Evolutionary conservation across 805 yeast genomes (phyloP).

Genomic region (Pichia ethanolica): DNA sequence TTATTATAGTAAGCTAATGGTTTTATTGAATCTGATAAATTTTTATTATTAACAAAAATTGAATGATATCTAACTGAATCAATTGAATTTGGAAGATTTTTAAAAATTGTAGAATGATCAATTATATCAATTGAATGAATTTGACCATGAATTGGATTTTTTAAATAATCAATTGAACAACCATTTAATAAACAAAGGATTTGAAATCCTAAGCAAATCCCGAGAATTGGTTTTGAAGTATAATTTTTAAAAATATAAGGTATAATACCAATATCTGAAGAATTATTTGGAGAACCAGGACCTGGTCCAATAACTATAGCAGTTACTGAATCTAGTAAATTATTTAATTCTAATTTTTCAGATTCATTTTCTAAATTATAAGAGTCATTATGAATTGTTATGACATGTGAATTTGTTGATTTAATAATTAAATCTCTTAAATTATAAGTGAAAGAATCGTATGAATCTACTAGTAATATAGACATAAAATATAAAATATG

Average conservation of each 20-base stretch:
- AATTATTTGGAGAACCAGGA: slow-evolving; percentile 77
- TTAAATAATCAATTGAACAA: slow-evolving; percentile 43
- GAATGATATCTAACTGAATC: slow-evolving; percentile 88
- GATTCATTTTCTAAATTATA: slow-evolving; percentile 26
- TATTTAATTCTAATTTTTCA: slow-evolving; percentile 28
- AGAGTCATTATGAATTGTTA: slow-evolving; percentile 59
- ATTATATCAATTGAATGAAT: slow-evolving; percentile 41
- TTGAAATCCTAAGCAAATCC: slow-evolving; percentile 93
- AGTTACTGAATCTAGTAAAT: slow-evolving; percentile 47
- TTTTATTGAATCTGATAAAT: slow-evolving; percentile 25
- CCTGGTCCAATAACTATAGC: slow-evolving; percentile 93
- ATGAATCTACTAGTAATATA: slow-evolving; percentile 78
- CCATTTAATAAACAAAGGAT: slow-evolving; percentile 60
- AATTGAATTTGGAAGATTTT: slow-evolving; percentile 36
- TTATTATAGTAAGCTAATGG: slow-evolving; percentile 60
- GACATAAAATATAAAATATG: slow-evolving; percentile 34
- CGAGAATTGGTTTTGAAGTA: slow-evolving; percentile 61
- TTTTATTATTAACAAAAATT: slow-evolving; percentile 39
- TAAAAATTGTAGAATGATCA: slow-evolving; percentile 31
- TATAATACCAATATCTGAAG: slow-evolving; percentile 67
- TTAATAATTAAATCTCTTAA: slow-evolving; percentile 53
- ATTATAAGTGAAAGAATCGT: slow-evolving; percentile 91
- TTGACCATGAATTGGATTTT: slow-evolving; percentile 78
- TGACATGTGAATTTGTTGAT: slow-evolving; percentile 43
- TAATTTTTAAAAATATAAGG: slow-evolving; percentile 40